Percentiles rank a stretch among this genome's conserved stretches.
These are phyloP conservation scores for Eutypa lata DNA, from an alignment of 2,329 filamentous ascomycete species.

Conservation along the genomic window DNA sequence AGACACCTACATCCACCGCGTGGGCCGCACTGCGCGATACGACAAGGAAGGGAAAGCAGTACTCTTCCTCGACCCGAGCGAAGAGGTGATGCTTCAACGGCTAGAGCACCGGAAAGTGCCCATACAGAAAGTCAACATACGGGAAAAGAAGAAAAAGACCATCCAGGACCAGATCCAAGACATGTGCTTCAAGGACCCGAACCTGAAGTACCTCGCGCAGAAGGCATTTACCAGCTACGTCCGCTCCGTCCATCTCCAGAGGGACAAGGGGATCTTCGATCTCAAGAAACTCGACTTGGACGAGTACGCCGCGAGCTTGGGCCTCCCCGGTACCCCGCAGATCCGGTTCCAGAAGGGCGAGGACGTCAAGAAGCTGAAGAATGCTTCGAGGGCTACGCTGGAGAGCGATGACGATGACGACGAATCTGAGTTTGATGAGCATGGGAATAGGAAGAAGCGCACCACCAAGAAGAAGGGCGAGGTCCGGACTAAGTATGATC, in stretches of 20 bases:
- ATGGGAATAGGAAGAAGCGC: constrained; percentile 41
- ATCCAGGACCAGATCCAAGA: constrained; percentile 85
- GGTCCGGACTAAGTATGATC: constrained; percentile 91
- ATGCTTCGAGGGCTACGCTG: constrained; percentile 68
- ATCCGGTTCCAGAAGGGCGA: constrained; percentile 93
- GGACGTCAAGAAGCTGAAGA: constrained; percentile 83
- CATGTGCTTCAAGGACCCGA: constrained; percentile 92
- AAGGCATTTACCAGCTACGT: constrained; percentile 94
- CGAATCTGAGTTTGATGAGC: constrained; percentile 53
- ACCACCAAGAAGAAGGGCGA: constrained; percentile 59
- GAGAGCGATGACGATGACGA: constrained; percentile 64
- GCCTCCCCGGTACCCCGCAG: constrained; percentile 84
- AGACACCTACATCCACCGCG: constrained; percentile 96
- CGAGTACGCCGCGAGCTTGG: constrained; percentile 79
- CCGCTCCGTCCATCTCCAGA: constrained; percentile 80
- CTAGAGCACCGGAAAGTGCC: constrained; percentile 88
- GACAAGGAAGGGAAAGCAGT: constrained; percentile 84
- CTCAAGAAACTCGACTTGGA: constrained; percentile 81
- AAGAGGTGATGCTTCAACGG: constrained; percentile 86
- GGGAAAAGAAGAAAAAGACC: constrained; percentile 82
- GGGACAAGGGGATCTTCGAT: constrained; percentile 88
- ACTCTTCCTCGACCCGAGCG: constrained; percentile 85
- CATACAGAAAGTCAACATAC: constrained; percentile 80
- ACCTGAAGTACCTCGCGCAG: constrained; percentile 91
- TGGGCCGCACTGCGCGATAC: constrained; percentile 91